phyloP scores from a whole-genome alignment of 768 basidiomycete genomes.

The Pulveroboletus sp. region DNA sequence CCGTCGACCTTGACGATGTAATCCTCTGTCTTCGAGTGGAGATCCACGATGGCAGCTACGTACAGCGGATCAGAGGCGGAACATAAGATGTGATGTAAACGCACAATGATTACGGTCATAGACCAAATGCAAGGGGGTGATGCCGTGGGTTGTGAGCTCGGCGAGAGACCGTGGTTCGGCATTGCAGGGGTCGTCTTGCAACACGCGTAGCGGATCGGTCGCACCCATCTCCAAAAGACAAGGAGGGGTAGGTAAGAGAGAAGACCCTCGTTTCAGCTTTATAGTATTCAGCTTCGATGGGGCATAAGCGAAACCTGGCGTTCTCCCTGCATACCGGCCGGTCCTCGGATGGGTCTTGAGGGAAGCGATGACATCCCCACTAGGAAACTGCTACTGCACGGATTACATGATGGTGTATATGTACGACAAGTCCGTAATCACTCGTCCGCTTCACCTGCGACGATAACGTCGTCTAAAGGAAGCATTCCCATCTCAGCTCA shows the following conservation, averaged over 20 bases:
- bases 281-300: neutral
- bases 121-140: constrained; percentile 61
- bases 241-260: no score
- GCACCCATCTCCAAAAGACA: constrained; percentile 18
- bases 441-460: constrained; percentile 65
- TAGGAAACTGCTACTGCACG: constrained; percentile 10
- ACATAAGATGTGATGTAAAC: constrained; percentile 32
- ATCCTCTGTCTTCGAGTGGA: constrained; percentile 15
- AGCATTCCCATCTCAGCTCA: neutral
- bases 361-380: no score
- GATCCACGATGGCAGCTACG: constrained; percentile 27
- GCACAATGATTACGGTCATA: constrained; percentile 73
- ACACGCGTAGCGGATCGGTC: constrained; percentile 13
- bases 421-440: constrained; percentile 31
- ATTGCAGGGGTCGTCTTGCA: constrained; percentile 52
- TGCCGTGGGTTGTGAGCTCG: constrained; percentile 40
- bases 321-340: no score
- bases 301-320: neutral
- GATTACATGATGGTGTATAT: constrained; percentile 26
- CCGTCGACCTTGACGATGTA: constrained; percentile 30
- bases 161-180: constrained; percentile 63
- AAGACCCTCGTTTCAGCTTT: neutral
- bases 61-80: neutral
- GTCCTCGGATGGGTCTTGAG: neutral
- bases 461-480: constrained; percentile 70